These are phyloP conservation scores for Crotalaria pallida DNA, from an alignment of 306 rosid genomes.

Conservation along the genomic window DNA sequence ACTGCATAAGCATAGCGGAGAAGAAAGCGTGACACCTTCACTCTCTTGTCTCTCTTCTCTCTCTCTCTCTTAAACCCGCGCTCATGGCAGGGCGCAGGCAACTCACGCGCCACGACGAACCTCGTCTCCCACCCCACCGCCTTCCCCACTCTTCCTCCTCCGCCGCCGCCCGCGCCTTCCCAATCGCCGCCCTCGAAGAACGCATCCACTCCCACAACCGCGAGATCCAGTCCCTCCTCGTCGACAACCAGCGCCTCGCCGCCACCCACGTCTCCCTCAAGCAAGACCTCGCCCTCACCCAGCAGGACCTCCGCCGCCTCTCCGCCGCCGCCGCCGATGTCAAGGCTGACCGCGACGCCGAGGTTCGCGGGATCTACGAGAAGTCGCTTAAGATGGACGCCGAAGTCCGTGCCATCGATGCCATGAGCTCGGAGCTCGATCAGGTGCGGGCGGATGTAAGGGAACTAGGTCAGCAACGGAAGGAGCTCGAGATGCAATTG, in stretches of 20 bases:
- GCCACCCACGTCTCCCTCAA: constrained; percentile 81
- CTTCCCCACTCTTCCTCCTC: constrained; percentile 22
- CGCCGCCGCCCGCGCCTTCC: constrained; percentile 21
- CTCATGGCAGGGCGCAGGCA: constrained; percentile 26
- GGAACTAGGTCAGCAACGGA: constrained; percentile 31
- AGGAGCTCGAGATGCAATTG: constrained; percentile 52
- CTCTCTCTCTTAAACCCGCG: too few species aligned
- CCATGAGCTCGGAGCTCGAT: constrained; percentile 51
- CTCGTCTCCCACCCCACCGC: constrained; percentile 31
- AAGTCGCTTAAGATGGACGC: constrained; percentile 66
- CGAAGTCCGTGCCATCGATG: constrained; percentile 56
- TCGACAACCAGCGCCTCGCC: constrained; percentile 81
- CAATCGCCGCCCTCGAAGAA: constrained; percentile 50
- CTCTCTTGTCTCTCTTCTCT: too few species aligned
- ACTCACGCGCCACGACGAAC: constrained; percentile 23
- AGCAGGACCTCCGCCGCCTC: constrained; percentile 53
- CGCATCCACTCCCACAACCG: constrained; percentile 52
- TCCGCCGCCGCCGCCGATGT: constrained; percentile 44
- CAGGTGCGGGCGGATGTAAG: constrained; percentile 48
- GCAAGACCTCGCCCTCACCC: constrained; percentile 61
- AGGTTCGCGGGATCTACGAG: constrained; percentile 67
- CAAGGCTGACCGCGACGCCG: constrained; percentile 63
- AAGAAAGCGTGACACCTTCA: too few species aligned
- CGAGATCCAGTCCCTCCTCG: constrained; percentile 69
- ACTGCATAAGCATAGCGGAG: too few species aligned